phyloP scores from a whole-genome alignment of 257 asterid genomes.

The Solanum pimpinellifolium region DNA sequence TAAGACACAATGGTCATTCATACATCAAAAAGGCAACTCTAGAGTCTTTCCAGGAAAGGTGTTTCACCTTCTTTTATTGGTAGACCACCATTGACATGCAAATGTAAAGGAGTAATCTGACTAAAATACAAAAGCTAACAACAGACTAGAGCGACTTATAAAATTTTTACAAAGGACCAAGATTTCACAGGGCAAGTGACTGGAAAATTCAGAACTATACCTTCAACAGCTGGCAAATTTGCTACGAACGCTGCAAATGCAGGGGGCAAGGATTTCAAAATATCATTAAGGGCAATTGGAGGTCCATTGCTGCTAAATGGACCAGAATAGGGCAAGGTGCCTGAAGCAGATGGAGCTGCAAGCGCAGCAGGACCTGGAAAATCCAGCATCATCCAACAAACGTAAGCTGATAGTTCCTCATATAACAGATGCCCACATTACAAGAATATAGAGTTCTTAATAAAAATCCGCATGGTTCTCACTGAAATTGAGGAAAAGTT shows the following conservation, averaged over 20 bases:
- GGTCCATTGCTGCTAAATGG: constrained; percentile 33
- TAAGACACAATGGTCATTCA: neutral
- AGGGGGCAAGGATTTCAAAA: constrained; percentile 59
- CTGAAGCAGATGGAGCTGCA: constrained; percentile 28
- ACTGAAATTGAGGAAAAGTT: neutral
- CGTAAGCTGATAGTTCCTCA: neutral
- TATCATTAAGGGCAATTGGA: constrained; percentile 27
- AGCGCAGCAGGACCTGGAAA: constrained; percentile 34
- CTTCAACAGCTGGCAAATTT: constrained; percentile 77
- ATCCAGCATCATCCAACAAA: neutral
- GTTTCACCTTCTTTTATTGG: neutral
- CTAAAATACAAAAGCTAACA: neutral
- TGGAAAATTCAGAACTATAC: constrained; percentile 17
- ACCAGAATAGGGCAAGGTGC: constrained; percentile 28
- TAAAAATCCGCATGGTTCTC: neutral
- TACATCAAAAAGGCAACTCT: neutral
- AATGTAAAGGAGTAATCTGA: neutral
- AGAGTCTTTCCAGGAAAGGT: neutral
- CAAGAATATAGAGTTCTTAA: neutral
- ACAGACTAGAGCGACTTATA: neutral
- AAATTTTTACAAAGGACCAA: neutral
- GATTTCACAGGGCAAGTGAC: neutral
- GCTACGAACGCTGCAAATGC: constrained; percentile 49
- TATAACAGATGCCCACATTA: neutral
- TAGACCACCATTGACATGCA: neutral